These are phyloP conservation scores for Lathyrus sativus DNA, from an alignment of 306 rosid genomes.

Conservation along the genomic window DNA sequence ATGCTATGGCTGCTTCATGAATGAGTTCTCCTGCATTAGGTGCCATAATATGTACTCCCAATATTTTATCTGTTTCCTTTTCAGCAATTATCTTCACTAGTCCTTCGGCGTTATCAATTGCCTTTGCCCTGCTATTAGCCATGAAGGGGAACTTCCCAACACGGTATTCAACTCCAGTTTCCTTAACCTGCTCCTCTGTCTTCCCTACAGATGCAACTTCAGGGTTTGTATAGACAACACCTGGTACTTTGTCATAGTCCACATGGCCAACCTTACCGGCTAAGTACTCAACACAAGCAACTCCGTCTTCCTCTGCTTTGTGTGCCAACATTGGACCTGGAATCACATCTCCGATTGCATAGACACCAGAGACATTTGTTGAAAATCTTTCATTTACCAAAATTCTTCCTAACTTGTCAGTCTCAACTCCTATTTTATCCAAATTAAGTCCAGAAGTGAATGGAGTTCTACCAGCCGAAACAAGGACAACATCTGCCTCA, in stretches of 20 bases:
- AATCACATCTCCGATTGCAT: constrained; percentile 95
- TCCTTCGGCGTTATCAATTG: constrained; percentile 95
- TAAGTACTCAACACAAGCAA: constrained; percentile 94
- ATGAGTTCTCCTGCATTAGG: constrained; percentile 98
- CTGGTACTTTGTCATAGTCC: constrained; percentile 98
- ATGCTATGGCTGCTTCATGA: constrained; percentile 88
- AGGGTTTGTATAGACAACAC: constrained; percentile 91
- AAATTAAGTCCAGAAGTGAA: constrained; percentile 84
- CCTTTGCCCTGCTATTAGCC: constrained; percentile 99
- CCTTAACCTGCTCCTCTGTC: constrained; percentile 98
- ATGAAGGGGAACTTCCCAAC: constrained; percentile 94
- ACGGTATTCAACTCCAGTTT: constrained; percentile 63
- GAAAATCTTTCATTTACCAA: constrained; percentile 76
- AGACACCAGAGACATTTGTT: constrained; percentile 77
- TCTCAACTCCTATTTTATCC: constrained; percentile 87
- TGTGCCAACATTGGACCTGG: constrained; percentile 99
- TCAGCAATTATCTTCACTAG: constrained; percentile 90
- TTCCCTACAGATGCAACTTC: constrained; percentile 96
- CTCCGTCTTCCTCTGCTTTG: constrained; percentile 99
- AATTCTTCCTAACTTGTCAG: constrained; percentile 79
- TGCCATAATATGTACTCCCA: constrained; percentile 98
- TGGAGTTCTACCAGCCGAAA: constrained; percentile 94
- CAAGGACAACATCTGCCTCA: constrained; percentile 95
- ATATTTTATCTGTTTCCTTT: constrained; percentile 89
- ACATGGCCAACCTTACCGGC: constrained; percentile 98